These are phyloP conservation scores for Acanthamoeba healyi DNA, from an alignment of 208 protist genomes.

Conservation along the genomic window DNA sequence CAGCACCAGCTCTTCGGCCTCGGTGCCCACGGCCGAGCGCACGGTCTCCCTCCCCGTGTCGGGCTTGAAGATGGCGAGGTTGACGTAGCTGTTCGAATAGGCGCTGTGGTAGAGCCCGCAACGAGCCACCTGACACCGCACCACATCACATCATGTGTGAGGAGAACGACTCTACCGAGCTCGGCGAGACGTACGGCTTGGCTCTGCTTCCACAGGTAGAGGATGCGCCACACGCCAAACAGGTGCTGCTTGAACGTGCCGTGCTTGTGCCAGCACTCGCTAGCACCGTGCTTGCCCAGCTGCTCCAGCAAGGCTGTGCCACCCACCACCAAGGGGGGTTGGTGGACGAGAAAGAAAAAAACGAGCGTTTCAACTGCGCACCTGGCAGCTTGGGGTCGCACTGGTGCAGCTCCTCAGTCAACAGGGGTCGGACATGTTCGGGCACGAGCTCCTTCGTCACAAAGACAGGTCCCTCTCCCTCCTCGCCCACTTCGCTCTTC, in stretches of 20 bases:
- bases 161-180: neutral
- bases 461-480: neutral
- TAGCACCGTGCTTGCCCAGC: slow-evolving; percentile 1
- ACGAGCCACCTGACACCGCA: neutral
- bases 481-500: no score
- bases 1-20: slow-evolving; percentile 23
- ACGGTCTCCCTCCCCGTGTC: neutral
- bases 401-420: neutral
- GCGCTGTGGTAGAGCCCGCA: slow-evolving; percentile 24
- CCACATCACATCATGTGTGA: no score
- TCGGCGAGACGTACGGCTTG: neutral
- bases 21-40: neutral
- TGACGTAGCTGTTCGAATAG: slow-evolving; percentile 39
- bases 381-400: neutral
- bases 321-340: neutral
- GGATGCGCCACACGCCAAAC: slow-evolving; percentile 23
- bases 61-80: slow-evolving; percentile 20
- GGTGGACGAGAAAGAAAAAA: neutral
- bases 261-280: slow-evolving; percentile 37
- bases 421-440: neutral
- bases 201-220: slow-evolving; percentile 47
- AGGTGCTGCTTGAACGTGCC: slow-evolving; percentile 39
- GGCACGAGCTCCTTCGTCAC: neutral
- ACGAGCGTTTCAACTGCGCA: neutral
- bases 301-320: slow-evolving; percentile 4